Conservation (phyloP, 306 rosid species). For the Fragaria iinumae region DNA sequence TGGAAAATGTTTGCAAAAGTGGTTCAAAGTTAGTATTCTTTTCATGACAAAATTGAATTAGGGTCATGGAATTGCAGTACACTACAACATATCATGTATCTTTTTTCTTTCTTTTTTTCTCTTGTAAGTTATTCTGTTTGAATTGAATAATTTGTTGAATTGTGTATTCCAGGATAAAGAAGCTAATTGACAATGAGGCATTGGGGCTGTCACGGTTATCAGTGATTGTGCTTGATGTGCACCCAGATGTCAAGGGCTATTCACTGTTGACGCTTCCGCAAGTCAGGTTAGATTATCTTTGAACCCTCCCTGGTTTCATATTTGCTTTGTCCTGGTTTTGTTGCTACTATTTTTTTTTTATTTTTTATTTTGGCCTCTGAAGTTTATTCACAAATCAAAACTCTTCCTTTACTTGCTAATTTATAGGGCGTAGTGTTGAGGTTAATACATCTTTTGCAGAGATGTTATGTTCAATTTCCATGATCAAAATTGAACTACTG, state of each 20-base stretch:
- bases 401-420: neutral
- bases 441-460: neutral
- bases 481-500: neutral
- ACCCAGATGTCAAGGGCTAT: conserved; percentile 86
- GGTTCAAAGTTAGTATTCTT: neutral
- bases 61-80: conserved; percentile 10
- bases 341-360: no score
- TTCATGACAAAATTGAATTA: neutral
- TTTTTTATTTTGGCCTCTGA: neutral
- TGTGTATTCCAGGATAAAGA: conserved; percentile 60
- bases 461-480: neutral
- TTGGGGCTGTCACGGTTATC: conserved; percentile 75
- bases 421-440: neutral
- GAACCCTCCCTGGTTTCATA: neutral
- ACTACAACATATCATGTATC: neutral
- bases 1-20: neutral
- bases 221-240: conserved; percentile 64
- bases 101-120: neutral
- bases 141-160: neutral
- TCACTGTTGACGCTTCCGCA: conserved; percentile 86
- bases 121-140: neutral
- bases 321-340: neutral
- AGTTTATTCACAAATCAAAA: neutral
- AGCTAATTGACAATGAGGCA: conserved; percentile 78
- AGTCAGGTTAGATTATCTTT: conserved; percentile 65